Base-by-base conservation (phyloP, 2,329 filamentous ascomycete genomes). In the Xylaria sp. region DNA sequence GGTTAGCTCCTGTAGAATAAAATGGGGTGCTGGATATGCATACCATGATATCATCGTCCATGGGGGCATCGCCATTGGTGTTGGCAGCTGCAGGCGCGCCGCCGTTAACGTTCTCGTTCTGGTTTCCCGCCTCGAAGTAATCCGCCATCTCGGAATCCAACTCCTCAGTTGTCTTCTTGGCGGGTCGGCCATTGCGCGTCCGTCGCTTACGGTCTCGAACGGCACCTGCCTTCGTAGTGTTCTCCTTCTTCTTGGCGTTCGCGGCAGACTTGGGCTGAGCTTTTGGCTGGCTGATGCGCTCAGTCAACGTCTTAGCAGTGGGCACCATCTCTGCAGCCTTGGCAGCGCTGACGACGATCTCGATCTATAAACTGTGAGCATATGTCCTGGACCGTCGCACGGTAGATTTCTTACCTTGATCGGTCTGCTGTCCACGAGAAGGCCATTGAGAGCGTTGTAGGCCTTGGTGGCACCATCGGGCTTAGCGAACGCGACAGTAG, bases 141-240 rank as follows among this genome's bases (percentile, higher is more conserved):
- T 97, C 94, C 18, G 86, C 87, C 94, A 99, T 99, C 74, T 99
- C 94, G 4, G 91, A 92, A 72, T 99, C 94, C 21, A 99, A 86
- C 77, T 99, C 92, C 71, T 96, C 93, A 1, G 89, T 86, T 0
- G 92, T 96, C 89, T 97, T 97, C 78, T 95, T 80, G 68, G 86
- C 76, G 63, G 88, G 81, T 66, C 88, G 84, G 61, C 81, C 78
- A 67, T 78, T 88, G 63, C 86, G 86, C 39, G 70, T 73, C 59
- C 81, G 78, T 55, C 76, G 75, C 71, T 80, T 82, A 60, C 76
- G 78, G 50, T 77, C 78, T 44, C 71, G 76, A 49, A 68, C 73
- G 74, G 78, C 61, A 40, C 68, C 70, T 47, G 74, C 72, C 64
- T 78, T 80, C 43, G 76, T 73, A 43, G 75, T 75, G 42, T 70